Percentiles rank a stretch among this genome's conserved stretches.
Conservation (phyloP, 2,329 filamentous ascomycete genomes). For the Trichoderma sp. region DNA sequence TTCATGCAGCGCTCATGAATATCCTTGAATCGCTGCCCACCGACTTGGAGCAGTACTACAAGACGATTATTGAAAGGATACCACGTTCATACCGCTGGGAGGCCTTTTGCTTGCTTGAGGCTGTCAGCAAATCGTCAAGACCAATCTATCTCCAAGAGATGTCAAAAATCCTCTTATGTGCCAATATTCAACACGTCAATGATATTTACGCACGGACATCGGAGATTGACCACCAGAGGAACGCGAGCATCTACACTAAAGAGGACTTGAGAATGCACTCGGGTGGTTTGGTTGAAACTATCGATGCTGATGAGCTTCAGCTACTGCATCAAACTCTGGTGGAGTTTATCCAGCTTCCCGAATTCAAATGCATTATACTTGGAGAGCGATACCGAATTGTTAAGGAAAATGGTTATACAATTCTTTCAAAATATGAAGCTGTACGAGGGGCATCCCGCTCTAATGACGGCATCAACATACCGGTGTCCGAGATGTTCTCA, state of each 20-base stretch:
- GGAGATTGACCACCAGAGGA: too few species aligned
- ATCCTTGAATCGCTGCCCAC: background rate
- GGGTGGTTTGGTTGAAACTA: background rate
- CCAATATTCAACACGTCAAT: background rate
- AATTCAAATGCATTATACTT: background rate
- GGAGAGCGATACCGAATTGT: background rate
- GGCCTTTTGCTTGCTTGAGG: background rate
- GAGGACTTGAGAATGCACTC: background rate
- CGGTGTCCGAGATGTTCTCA: background rate
- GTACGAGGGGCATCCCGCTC: background rate
- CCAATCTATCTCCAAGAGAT: background rate
- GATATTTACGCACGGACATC: background rate
- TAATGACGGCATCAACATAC: background rate
- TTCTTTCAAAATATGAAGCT: background rate
- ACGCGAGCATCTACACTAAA: background rate
- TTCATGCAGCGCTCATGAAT: background rate
- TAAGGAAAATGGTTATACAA: background rate
- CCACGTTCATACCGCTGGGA: background rate
- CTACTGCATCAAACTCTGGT: background rate
- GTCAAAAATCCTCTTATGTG: background rate
- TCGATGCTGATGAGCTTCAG: background rate
- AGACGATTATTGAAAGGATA: background rate
- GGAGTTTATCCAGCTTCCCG: background rate
- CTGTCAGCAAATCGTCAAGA: background rate
- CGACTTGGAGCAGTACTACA: background rate